Evolutionary conservation across 257 asterid species (phyloP), one percentile per base, ranked within the genome.

Genomic region (Agastache rugosa): DNA sequence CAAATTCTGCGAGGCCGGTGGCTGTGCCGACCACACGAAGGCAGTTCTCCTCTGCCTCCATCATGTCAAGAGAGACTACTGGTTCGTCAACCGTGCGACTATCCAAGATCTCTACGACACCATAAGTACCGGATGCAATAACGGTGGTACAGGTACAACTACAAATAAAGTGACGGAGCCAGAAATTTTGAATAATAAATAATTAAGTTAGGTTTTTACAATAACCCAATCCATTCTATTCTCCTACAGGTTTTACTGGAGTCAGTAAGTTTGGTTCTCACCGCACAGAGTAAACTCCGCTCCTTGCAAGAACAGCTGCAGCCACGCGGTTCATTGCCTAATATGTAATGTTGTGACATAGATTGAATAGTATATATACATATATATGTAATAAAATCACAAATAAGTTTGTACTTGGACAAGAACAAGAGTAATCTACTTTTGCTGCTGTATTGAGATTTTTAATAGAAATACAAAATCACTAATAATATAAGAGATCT

Each of bases 181-280:
- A 8, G 37, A 39, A 39, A 9, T 8, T 39, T 9, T 8, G 2
- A 39, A 1, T 8, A 8, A 1, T 1, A n/a, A n/a, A n/a, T 39
- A 39, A 8, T 8, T 39, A 8, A 8, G 9, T 39, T 9, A 2
- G 44, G 0, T 1, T 8, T 25, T 4, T 16, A 31, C 14, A 11
- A 34, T 45, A 31, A 67, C 16, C 1, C 12, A 3, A 37, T 34
- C 63, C 44, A 53, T 5, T 17, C n/a, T n/a, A n/a, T n/a, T n/a
- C n/a, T n/a, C 42, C 17, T 37, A 51, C 77, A 85, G 90, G 87
- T 47, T 87, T 83, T 44, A 87, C 69, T 1, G 88, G 92, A 41
- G 31, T 68, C n/a, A 83, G 85, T 45, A 14, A 64, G 4, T 7
- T 69, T 64, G 50, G 23, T 15, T 67, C 81, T 11, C 31, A 71